Percentiles rank a stretch among this genome's conserved stretches.
These are phyloP conservation scores for Fusarium beomiforme DNA, from an alignment of 2,329 filamentous ascomycete genomes.

Conservation along the genomic window DNA sequence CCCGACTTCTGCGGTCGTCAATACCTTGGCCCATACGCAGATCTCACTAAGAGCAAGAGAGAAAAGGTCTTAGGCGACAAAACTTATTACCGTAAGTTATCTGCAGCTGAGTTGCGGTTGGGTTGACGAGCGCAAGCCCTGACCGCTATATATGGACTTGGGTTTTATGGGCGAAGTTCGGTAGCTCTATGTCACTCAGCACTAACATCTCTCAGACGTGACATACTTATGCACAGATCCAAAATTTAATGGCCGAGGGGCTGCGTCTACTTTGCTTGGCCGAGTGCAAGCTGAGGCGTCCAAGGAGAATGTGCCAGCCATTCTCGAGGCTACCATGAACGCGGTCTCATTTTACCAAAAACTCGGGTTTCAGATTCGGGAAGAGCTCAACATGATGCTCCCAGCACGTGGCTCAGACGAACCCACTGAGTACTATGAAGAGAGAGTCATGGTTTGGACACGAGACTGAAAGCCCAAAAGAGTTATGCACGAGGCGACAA, in stretches of 20 bases:
- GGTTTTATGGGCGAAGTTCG: background rate
- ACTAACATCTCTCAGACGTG: slow-evolving; percentile 45
- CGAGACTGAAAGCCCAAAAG: slow-evolving; percentile 5
- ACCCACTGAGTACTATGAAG: slow-evolving; percentile 48
- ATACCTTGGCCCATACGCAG: slow-evolving; percentile 49
- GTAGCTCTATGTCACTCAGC: background rate
- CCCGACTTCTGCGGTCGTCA: slow-evolving; percentile 43
- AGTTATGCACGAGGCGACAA: slow-evolving; percentile 4
- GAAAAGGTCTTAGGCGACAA: slow-evolving; percentile 43
- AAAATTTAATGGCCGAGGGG: slow-evolving; percentile 48
- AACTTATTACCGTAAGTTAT: slow-evolving; percentile 51
- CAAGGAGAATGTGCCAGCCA: slow-evolving; percentile 46
- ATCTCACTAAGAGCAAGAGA: slow-evolving; percentile 46
- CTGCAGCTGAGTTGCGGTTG: background rate
- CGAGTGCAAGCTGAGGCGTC: slow-evolving; percentile 48
- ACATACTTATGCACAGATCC: slow-evolving; percentile 54
- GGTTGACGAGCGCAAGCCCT: background rate
- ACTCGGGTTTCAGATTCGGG: slow-evolving; percentile 48
- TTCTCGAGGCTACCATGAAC: slow-evolving; percentile 53
- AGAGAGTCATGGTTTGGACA: slow-evolving; percentile 48
- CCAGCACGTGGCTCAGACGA: slow-evolving; percentile 43
- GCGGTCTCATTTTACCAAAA: slow-evolving; percentile 52
- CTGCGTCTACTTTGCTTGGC: slow-evolving; percentile 48
- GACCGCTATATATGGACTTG: background rate
- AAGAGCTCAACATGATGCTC: slow-evolving; percentile 50